A percentile compares a stretch with the other conserved stretches of the same genome.
phyloP scores from a whole-genome alignment of 2,329 filamentous ascomycete species.

The Scopulariopsis brevicaulis region DNA sequence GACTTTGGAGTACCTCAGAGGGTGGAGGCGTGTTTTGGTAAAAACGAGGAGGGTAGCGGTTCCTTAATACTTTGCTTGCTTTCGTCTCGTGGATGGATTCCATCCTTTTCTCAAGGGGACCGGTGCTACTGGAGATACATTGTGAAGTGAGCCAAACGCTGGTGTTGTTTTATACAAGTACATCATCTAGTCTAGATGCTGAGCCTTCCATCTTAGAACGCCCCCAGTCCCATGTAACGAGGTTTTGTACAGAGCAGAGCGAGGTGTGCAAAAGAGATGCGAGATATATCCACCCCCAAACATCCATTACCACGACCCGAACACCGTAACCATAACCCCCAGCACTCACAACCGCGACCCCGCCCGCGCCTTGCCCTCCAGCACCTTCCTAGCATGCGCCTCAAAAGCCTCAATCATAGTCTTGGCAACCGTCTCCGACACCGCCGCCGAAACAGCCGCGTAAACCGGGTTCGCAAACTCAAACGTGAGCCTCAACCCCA shows the following conservation, averaged over 20 bases:
- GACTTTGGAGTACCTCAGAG: background rate
- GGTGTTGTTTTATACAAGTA: background rate
- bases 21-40: background rate
- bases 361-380: slow-evolving; percentile 17
- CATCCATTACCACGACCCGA: background rate
- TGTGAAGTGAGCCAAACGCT: background rate
- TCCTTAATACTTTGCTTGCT: background rate
- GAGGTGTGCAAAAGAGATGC: background rate
- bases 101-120: background rate
- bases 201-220: background rate
- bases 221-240: background rate
- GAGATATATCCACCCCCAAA: background rate
- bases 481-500: slow-evolving; percentile 67
- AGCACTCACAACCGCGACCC: background rate
- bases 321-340: background rate
- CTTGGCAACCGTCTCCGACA: slow-evolving; percentile 73
- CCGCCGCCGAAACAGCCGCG: slow-evolving; percentile 65
- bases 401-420: slow-evolving; percentile 94
- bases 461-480: slow-evolving; percentile 86
- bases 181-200: background rate
- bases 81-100: background rate
- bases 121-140: background rate
- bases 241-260: background rate
- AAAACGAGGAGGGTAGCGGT: background rate
- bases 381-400: slow-evolving; percentile 54